Evolutionary conservation across 129 eudicot genomes (phyloP).

Genomic region (Chrysanthemum makinoi): DNA sequence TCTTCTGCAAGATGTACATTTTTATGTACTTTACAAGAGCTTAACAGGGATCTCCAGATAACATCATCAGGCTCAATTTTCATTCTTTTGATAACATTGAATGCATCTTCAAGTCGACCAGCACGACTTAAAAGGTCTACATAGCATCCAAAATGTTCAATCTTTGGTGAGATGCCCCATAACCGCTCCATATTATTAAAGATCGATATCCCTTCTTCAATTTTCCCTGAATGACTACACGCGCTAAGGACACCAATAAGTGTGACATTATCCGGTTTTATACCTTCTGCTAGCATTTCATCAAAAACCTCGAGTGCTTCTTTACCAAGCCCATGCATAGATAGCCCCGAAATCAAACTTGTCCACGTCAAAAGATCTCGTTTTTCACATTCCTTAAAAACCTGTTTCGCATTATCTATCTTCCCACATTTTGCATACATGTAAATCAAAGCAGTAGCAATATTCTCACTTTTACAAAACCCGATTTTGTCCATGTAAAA

Average conservation of each 20-base stretch:
- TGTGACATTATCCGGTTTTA: slow-evolving; percentile 41
- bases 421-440: slow-evolving; percentile 55
- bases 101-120: slow-evolving; percentile 41
- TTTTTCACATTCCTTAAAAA: slow-evolving; percentile 25
- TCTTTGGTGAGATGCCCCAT: slow-evolving; percentile 41
- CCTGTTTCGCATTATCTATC: slow-evolving; percentile 35
- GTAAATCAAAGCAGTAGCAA: slow-evolving; percentile 40
- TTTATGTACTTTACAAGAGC: slow-evolving; percentile 46
- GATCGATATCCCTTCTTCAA: slow-evolving; percentile 35
- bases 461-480: slow-evolving; percentile 28
- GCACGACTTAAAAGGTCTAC: slow-evolving; percentile 50
- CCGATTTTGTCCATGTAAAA: slow-evolving; percentile 33
- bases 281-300: slow-evolving; percentile 41
- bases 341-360: slow-evolving; percentile 44
- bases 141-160: slow-evolving; percentile 54
- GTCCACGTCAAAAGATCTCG: slow-evolving; percentile 45
- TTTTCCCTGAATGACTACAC: slow-evolving; percentile 47
- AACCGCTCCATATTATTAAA: slow-evolving; percentile 30
- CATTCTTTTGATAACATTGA: slow-evolving; percentile 36
- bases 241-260: slow-evolving; percentile 49
- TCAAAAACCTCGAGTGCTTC: slow-evolving; percentile 41
- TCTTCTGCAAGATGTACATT: slow-evolving; percentile 35
- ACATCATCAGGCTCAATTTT: slow-evolving; percentile 37
- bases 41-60: slow-evolving; percentile 43
- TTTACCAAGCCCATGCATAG: slow-evolving; percentile 45